phyloP scores from a whole-genome alignment of 2,329 filamentous ascomycete species.

The Didymella pinodella region DNA sequence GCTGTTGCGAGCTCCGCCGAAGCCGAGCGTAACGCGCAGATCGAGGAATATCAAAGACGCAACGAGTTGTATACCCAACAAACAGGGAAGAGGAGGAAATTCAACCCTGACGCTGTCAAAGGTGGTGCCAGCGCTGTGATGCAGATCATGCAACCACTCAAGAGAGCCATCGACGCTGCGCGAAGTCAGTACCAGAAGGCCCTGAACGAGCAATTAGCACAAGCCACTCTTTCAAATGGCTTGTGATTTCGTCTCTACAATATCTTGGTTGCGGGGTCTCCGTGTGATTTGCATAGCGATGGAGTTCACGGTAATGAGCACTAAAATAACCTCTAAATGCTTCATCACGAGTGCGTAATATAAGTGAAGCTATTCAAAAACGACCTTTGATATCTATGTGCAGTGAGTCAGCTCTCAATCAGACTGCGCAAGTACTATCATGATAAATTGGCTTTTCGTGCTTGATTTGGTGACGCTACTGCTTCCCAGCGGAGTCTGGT shows the following conservation, averaged over 20 bases:
- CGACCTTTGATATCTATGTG: too few relatives aligned
- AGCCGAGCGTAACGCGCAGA: constrained; percentile 70
- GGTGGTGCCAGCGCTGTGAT: constrained; percentile 80
- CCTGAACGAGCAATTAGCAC: constrained; percentile 64
- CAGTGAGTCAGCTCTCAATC: neutral
- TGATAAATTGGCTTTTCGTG: neutral
- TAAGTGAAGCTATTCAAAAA: neutral
- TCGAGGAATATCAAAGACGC: constrained; percentile 72
- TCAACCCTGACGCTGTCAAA: constrained; percentile 71
- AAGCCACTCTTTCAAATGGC: constrained; percentile 16
- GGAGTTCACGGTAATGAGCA: constrained; percentile 29
- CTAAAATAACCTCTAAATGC: constrained; percentile 1
- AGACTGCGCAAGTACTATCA: neutral
- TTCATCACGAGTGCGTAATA: neutral
- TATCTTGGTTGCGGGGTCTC: neutral
- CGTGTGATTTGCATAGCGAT: constrained; percentile 43
- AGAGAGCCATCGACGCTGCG: constrained; percentile 74
- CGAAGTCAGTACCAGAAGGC: constrained; percentile 75
- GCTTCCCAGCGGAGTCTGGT: constrained; percentile 7
- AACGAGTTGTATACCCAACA: constrained; percentile 73
- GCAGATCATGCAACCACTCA: constrained; percentile 77
- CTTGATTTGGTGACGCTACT: constrained; percentile 5
- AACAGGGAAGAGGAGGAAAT: constrained; percentile 76
- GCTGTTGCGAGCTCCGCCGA: constrained; percentile 84
- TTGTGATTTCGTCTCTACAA: neutral